phyloP scores from a whole-genome alignment of 1,284 basidiomycete genomes.

The Fomitopsis betulina region DNA sequence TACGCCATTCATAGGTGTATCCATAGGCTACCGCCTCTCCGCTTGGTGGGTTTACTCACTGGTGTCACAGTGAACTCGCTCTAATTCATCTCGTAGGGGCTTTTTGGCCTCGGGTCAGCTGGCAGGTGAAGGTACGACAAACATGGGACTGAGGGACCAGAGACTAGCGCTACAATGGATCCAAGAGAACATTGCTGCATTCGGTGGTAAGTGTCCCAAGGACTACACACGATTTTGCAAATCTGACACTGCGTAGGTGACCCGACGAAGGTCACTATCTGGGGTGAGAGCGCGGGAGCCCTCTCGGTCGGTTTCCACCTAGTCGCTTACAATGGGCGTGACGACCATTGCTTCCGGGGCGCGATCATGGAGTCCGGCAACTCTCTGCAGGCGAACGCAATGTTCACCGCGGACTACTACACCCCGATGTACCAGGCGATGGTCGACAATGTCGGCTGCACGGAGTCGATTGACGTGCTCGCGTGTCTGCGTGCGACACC shows the following conservation, averaged over 20 bases:
- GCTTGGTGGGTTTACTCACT: background rate
- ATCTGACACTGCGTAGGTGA: background rate
- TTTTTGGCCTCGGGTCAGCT: slow-evolving; percentile 2
- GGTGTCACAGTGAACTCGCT: too few relatives aligned
- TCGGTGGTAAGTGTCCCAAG: background rate
- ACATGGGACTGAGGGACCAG: slow-evolving; percentile 1
- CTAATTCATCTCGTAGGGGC: background rate
- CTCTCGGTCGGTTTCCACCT: slow-evolving; percentile 1
- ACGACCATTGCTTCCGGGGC: background rate
- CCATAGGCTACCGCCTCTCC: background rate
- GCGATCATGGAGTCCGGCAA: slow-evolving; percentile 2
- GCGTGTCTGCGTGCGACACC: background rate
- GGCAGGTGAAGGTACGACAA: background rate
- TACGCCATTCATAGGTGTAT: background rate
- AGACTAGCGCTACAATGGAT: background rate
- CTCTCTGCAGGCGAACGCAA: background rate
- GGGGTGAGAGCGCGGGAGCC: background rate
- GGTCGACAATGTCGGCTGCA: slow-evolving; percentile 1
- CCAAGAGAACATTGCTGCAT: background rate
- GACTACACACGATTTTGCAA: too few relatives aligned
- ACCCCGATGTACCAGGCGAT: slow-evolving; percentile 1
- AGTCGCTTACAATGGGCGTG: background rate
- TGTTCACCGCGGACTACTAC: slow-evolving; percentile 1
- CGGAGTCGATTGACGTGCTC: background rate
- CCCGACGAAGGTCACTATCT: background rate